Evolutionary conservation across 2,329 filamentous ascomycete genomes (phyloP).

Genomic region (Sclerotinia spermophila): DNA sequence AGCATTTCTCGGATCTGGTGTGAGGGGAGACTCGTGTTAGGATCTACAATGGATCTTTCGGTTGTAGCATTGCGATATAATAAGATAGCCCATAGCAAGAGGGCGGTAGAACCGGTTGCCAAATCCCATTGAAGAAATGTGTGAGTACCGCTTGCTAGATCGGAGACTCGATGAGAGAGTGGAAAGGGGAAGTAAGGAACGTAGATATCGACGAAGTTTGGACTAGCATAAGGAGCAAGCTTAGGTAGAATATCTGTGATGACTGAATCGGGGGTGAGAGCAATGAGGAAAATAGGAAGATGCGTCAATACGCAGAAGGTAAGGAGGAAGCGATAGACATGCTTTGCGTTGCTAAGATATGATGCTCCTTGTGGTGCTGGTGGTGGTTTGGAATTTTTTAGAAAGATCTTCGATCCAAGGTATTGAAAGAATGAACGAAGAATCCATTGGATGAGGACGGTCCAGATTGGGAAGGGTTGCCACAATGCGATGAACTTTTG

Average conservation of each 20-base stretch:
- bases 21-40: constrained; percentile 22
- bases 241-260: constrained; percentile 38
- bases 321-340: constrained; percentile 39
- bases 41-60: constrained; percentile 24
- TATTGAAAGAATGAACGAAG: constrained; percentile 22
- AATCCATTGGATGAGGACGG: constrained; percentile 40
- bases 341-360: constrained; percentile 28
- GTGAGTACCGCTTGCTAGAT: constrained; percentile 40
- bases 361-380: constrained; percentile 26
- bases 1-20: constrained; percentile 22
- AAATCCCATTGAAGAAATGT: constrained; percentile 50
- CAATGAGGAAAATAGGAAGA: constrained; percentile 41
- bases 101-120: constrained; percentile 41
- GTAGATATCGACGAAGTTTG: constrained; percentile 41
- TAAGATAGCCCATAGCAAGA: constrained; percentile 45
- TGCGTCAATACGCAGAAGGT: constrained; percentile 40
- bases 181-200: constrained; percentile 37
- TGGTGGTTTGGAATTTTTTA: constrained; percentile 26
- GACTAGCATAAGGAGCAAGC: constrained; percentile 35
- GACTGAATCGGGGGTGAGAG: constrained; percentile 39
- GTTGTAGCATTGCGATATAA: constrained; percentile 36
- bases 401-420: constrained; percentile 24
- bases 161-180: constrained; percentile 27
- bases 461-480: constrained; percentile 49
- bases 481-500: constrained; percentile 48